Evolutionary conservation across 345 rosid genomes (phyloP), one percentile per base, ranked within the genome.

Genomic region (thale cress (Arabidopsis thaliana)): DNA sequence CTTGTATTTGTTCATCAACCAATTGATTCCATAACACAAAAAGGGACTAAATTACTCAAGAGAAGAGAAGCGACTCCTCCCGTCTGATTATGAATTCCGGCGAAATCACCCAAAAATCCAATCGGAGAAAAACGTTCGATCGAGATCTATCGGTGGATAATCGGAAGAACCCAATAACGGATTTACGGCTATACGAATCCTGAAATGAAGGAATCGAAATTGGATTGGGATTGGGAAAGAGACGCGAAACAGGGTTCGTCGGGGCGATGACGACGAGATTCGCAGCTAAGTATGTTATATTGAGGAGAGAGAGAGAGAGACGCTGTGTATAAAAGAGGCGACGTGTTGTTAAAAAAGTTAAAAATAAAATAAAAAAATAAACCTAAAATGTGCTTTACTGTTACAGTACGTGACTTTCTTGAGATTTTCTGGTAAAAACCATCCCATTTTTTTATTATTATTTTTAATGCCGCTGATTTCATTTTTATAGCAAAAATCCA

Each of bases 241-340:
- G 77, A 78, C 9, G 51, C 53, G 25, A 62, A 63, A 46, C 70
- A 58, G 45, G 52, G 45, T 73, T 78, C 65, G 36, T 73, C 49
- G 33, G 33, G 72, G 30, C 73, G 77, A 71, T 71, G 82, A 75
- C 53, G 82, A 78, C 73, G 84, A 82, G 84, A 78, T 78, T 75
- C 69, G 75, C 42, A 64, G 77, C 67, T 28, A n/a, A 48, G 66
- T 66, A 58, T 30, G 62, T 63, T 63, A 67, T 48, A 33, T 28
- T 8, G 3, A 30, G 16, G 44, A 53, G 45, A 62, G 61, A 13
- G 50, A 59, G 69, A 38, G 65, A 76, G 66, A 55, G 12, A 2
- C 52, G 49, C 57, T 41, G 24, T n/a, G 41, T 74, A 10, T 67
- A 58, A 66, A 33, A 69, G 49, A 69, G 46, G 75, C 56, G 57